A percentile compares a stretch with the other conserved stretches of the same genome.
Conservation (phyloP, 2,329 filamentous ascomycete species). For the Dactylellina sp. region DNA sequence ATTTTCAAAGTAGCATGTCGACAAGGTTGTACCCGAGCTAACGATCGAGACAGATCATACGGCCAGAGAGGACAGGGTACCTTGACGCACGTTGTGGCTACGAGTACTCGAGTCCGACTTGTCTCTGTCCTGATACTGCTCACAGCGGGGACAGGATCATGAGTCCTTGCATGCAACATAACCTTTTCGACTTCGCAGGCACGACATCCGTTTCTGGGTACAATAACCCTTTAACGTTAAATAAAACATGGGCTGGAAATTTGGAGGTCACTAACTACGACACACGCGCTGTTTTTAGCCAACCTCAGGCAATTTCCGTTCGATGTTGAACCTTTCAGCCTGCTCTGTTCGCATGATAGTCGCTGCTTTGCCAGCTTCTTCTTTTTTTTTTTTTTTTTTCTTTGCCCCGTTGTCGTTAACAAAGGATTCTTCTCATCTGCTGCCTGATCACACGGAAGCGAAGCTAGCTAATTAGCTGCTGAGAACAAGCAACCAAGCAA, state of each 20-base stretch:
- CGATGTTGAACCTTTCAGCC: slow-evolving; percentile 30
- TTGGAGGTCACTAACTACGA: slow-evolving; percentile 5
- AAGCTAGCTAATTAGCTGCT: slow-evolving; percentile 6
- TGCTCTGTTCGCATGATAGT: slow-evolving; percentile 41
- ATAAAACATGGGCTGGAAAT: neutral
- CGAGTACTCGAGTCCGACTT: neutral
- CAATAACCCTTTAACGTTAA: slow-evolving; percentile 45
- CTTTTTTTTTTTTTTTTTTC: too few relatives aligned
- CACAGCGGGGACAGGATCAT: slow-evolving; percentile 45
- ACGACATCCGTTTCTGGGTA: slow-evolving; percentile 46
- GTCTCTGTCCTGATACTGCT: slow-evolving; percentile 29
- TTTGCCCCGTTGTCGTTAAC: slow-evolving; percentile 11
- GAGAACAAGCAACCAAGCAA: neutral
- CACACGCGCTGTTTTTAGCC: slow-evolving; percentile 53
- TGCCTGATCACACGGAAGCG: slow-evolving; percentile 13
- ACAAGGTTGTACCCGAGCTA: slow-evolving; percentile 30
- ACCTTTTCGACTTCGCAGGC: slow-evolving; percentile 7
- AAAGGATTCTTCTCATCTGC: slow-evolving; percentile 10
- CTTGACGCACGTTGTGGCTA: slow-evolving; percentile 7
- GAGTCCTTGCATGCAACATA: slow-evolving; percentile 50
- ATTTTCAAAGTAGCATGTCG: slow-evolving; percentile 14
- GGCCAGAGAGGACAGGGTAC: slow-evolving; percentile 31
- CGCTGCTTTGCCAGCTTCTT: slow-evolving; percentile 22
- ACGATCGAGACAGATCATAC: slow-evolving; percentile 49
- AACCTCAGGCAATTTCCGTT: slow-evolving; percentile 53